phyloP scores from a whole-genome alignment of 1,139 yeast species.

The Candida sp. region DNA sequence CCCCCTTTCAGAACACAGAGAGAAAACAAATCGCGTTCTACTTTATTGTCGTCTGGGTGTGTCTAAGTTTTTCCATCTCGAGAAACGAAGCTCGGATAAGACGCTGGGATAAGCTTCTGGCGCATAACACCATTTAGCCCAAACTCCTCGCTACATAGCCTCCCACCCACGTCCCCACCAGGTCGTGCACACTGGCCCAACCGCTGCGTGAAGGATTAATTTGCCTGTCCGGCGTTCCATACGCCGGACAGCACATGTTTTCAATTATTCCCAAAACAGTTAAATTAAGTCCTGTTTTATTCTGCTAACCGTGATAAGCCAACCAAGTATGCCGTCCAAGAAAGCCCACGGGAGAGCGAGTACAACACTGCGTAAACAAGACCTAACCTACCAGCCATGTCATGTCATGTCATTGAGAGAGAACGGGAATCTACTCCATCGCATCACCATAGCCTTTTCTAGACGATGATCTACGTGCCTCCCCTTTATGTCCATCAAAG shows the following conservation, averaged over 20 bases:
- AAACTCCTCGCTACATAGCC: neutral
- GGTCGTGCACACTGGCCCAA: neutral
- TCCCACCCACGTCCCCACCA: neutral
- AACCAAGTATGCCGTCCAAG: neutral
- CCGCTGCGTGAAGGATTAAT: neutral
- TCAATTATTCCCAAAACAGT: neutral
- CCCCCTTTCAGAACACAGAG: neutral
- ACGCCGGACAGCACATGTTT: neutral
- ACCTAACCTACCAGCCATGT: neutral
- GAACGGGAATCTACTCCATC: neutral
- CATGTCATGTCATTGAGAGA: no score
- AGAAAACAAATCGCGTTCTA: neutral
- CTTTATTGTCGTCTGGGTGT: neutral
- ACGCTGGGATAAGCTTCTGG: no score
- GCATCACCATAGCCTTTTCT: neutral
- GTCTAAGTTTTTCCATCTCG: no score
- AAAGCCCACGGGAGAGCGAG: no score
- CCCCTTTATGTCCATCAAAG: neutral
- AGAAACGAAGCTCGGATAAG: no score
- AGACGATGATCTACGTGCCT: neutral
- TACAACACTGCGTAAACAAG: no score
- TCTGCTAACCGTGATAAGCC: neutral
- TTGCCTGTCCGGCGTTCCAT: no score
- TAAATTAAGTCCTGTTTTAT: neutral
- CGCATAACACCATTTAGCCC: neutral